Conservation (phyloP, 208 protist genomes). For the Phytomonas sp. region DNA sequence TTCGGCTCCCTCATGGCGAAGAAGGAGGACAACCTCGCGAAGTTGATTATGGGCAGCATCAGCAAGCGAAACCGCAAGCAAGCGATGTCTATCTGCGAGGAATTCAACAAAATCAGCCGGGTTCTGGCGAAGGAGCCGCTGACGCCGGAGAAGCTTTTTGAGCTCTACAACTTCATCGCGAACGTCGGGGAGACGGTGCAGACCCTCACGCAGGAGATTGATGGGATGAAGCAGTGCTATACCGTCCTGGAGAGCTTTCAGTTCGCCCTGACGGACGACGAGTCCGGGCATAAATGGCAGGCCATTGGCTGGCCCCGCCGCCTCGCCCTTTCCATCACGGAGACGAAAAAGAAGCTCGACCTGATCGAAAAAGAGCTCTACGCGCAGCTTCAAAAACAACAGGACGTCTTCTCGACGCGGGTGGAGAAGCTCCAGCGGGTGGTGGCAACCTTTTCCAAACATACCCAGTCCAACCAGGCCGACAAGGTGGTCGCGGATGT, state of each 20-base stretch:
- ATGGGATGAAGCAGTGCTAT: slow-evolving; percentile 89
- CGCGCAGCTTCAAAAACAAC: slow-evolving; percentile 81
- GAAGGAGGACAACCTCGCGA: slow-evolving; percentile 91
- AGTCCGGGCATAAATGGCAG: slow-evolving; percentile 91
- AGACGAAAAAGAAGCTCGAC: slow-evolving; percentile 85
- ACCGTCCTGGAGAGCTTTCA: slow-evolving; percentile 91
- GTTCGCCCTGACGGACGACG: slow-evolving; percentile 88
- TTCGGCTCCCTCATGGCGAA: slow-evolving; percentile 90
- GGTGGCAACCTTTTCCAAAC: slow-evolving; percentile 88
- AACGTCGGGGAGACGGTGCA: slow-evolving; percentile 69
- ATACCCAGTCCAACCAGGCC: slow-evolving; percentile 86
- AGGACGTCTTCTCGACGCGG: slow-evolving; percentile 91
- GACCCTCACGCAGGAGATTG: slow-evolving; percentile 73
- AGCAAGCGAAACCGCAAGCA: slow-evolving; percentile 70
- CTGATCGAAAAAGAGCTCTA: slow-evolving; percentile 88
- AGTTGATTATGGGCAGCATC: slow-evolving; percentile 90
- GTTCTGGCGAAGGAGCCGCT: slow-evolving; percentile 77
- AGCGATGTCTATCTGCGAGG: slow-evolving; percentile 56
- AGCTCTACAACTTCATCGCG: slow-evolving; percentile 85
- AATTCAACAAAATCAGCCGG: slow-evolving; percentile 84
- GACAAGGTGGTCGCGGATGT: slow-evolving; percentile 93
- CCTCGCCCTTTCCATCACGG: slow-evolving; percentile 64
- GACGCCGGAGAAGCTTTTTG: slow-evolving; percentile 86
- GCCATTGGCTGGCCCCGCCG: slow-evolving; percentile 91
- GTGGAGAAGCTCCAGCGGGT: slow-evolving; percentile 89